A percentile compares a stretch with the other conserved stretches of the same genome.
Evolutionary conservation across 352 stramenopile species (phyloP).

Genomic region (Phytophthora chlamydospora): DNA sequence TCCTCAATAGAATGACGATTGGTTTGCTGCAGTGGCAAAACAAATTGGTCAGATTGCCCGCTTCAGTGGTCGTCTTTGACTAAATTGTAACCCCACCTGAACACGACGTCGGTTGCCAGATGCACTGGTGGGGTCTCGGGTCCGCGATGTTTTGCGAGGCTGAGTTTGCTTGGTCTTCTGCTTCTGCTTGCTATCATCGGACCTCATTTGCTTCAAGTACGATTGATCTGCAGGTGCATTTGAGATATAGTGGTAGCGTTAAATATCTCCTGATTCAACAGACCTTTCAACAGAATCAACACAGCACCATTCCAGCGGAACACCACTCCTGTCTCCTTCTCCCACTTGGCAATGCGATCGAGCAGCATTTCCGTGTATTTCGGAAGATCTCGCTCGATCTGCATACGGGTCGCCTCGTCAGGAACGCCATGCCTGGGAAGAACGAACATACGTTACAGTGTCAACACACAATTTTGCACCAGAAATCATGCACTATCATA

Average conservation of each 20-base stretch:
- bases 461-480: too few relatives aligned
- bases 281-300: not conserved
- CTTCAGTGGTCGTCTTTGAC: not conserved
- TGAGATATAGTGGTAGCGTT: not conserved
- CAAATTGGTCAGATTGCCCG: not conserved
- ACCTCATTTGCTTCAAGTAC: constrained; percentile 45
- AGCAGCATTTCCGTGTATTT: constrained; percentile 46
- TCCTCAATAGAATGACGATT: constrained; percentile 36
- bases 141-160: not conserved
- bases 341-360: constrained; percentile 46
- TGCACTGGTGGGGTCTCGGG: constrained; percentile 1
- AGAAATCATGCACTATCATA: constrained; percentile 21
- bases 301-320: constrained; percentile 50
- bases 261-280: not conserved
- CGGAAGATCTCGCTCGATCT: constrained; percentile 50
- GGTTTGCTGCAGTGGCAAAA: constrained; percentile 3
- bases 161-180: constrained; percentile 6
- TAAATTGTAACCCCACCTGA: constrained; percentile 21
- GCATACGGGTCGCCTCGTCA: constrained; percentile 42
- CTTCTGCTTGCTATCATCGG: constrained; percentile 24
- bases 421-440: constrained; percentile 22
- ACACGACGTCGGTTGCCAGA: constrained; percentile 5
- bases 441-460: not conserved
- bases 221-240: constrained; percentile 23
- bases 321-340: constrained; percentile 34